A percentile compares a stretch with the other conserved stretches of the same genome.
phyloP scores from a whole-genome alignment of 1,139 yeast species.

The Pichia sp. region DNA sequence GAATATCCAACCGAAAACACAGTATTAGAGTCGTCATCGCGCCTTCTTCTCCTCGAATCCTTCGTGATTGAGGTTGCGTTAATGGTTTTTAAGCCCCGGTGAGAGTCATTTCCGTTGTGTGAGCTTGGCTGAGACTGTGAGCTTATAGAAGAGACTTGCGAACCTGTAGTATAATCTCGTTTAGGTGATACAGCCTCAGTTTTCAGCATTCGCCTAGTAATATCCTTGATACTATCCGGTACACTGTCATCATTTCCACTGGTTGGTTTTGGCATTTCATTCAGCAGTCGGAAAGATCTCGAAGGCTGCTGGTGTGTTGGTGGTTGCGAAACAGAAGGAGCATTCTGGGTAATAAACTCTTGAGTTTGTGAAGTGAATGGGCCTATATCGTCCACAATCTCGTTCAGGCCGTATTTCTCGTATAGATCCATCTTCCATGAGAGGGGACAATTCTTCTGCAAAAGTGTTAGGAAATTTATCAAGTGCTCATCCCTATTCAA shows the following conservation, averaged over 20 bases:
- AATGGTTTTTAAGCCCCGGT: too few relatives aligned
- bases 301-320: neutral
- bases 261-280: constrained; percentile 7
- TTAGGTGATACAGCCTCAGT: too few relatives aligned
- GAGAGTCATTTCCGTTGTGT: too few relatives aligned
- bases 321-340: neutral
- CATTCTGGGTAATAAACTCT: neutral
- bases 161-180: too few relatives aligned
- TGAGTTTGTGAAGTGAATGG: constrained; percentile 1
- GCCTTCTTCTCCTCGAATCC: too few relatives aligned
- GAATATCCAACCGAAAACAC: too few relatives aligned
- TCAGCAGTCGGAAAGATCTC: constrained; percentile 2
- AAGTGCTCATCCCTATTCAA: constrained; percentile 9
- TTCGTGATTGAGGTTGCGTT: too few relatives aligned
- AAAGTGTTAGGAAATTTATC: constrained; percentile 7
- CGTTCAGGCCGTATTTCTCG: constrained; percentile 9
- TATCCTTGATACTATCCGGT: neutral
- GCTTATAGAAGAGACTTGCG: too few relatives aligned
- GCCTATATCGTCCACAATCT: constrained; percentile 5
- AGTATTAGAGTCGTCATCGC: too few relatives aligned
- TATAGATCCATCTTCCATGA: constrained; percentile 9
- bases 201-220: neutral
- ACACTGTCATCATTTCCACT: neutral
- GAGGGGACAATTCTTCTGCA: constrained; percentile 7
- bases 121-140: too few relatives aligned